Evolutionary conservation across 2,329 filamentous ascomycete species (phyloP).

Genomic region (Boeremia lycopersici): DNA sequence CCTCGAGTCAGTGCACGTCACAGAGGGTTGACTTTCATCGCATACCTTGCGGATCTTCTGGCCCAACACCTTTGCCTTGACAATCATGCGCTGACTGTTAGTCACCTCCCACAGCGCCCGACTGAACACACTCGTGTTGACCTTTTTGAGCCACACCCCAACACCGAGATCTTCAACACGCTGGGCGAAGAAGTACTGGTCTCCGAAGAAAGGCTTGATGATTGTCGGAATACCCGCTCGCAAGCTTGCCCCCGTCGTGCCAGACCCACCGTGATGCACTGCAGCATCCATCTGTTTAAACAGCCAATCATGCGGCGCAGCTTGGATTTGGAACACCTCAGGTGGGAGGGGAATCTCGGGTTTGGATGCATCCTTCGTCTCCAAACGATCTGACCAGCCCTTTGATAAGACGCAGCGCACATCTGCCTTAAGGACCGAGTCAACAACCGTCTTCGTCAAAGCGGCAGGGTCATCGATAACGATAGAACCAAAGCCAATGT

Average conservation of each 20-base stretch:
- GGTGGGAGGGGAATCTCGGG: conserved; percentile 73
- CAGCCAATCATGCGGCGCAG: conserved; percentile 95
- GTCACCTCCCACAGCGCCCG: conserved; percentile 90
- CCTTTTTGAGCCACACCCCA: conserved; percentile 84
- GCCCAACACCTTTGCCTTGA: conserved; percentile 80
- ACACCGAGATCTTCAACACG: conserved; percentile 93
- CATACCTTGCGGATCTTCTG: conserved; percentile 85
- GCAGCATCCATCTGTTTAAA: conserved; percentile 93
- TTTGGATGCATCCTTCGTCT: conserved; percentile 62
- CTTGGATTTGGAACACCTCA: conserved; percentile 86
- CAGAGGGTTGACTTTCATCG: conserved; percentile 29
- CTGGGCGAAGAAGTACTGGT: conserved; percentile 94
- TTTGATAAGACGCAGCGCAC: conserved; percentile 95
- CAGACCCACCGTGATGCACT: conserved; percentile 91
- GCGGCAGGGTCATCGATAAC: conserved; percentile 88
- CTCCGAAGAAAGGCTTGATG: conserved; percentile 95
- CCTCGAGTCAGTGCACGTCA: conserved; percentile 21
- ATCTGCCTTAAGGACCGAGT: conserved; percentile 87
- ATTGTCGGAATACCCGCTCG: conserved; percentile 92
- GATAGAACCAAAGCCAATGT: conserved; percentile 96
- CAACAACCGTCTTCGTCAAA: conserved; percentile 90
- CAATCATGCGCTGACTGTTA: conserved; percentile 87
- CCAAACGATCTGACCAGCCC: conserved; percentile 88
- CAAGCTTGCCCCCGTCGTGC: conserved; percentile 91
- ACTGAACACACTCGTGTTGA: conserved; percentile 85